Base-by-base conservation (phyloP, 2,329 filamentous ascomycete species). In the Byssochlamys sp. region DNA sequence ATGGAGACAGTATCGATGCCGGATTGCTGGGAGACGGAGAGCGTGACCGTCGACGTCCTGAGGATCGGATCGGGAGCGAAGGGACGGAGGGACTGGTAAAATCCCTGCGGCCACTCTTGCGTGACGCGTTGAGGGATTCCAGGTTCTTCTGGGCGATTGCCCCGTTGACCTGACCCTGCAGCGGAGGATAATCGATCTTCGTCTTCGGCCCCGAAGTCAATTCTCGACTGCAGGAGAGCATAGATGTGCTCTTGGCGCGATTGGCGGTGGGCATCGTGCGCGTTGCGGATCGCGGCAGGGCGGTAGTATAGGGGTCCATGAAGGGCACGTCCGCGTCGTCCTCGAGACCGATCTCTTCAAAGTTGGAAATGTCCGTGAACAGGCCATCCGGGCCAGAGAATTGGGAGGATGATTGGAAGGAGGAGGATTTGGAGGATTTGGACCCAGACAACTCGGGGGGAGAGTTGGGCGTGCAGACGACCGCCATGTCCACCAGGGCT, bases 301-400 rank as follows among this genome's bases (percentile, higher is more conserved):
- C 24, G 25, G 49, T 51, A 3, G 2, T 26, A 28, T 51, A 51
- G 49, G 49, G 25, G n/a, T 51, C 49, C 7, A 51, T 26, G 10
- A 57, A 77, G 39, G 29, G 48, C 26, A 68, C 28, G 28, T 80
- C 79, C 27, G 74, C 66, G 60, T 91, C 86, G 65, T 89, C 86
- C 59, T 91, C 87, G 29, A 97, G 83, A 11, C 88, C 90, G 70
- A 96, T 96, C 63, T 96, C 92, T 71, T 97, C 92, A 67, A 96
- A 96, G 71, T 96, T 86, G 62, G 84, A 85, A 58, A 87, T 83
- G 68, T 95, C 89, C 55, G 84, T 81, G 52, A 89, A 77, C 54
- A 85, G 81, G 63, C 81, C 83, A 67, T 86, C 84, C 27, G 76
- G 73, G 65, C 89, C 88, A 66, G 90, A 87, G 66, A 84, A 77